phyloP scores from a whole-genome alignment of 2,329 filamentous ascomycete species.

The Phyllosticta capitalensis region DNA sequence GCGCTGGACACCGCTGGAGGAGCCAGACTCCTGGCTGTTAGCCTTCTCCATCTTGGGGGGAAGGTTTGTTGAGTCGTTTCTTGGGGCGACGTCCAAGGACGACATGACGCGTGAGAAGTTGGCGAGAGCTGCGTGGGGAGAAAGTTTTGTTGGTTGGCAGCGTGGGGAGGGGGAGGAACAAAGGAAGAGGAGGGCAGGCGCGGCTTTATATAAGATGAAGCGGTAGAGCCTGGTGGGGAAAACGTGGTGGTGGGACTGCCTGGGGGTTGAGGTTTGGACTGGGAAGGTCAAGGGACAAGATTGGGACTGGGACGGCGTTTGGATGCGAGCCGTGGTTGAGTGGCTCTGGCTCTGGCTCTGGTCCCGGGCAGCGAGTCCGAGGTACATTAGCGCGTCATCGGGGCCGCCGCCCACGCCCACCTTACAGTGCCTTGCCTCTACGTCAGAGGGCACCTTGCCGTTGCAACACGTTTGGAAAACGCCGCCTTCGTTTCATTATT shows the following conservation, averaged over 20 bases:
- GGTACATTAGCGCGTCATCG: background rate
- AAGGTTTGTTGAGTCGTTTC: background rate
- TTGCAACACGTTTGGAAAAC: background rate
- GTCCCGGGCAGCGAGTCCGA: too few species aligned
- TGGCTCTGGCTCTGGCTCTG: too few species aligned
- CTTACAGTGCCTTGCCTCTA: too few species aligned
- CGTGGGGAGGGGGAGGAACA: background rate
- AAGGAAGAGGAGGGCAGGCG: background rate
- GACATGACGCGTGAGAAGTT: background rate
- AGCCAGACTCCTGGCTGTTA: background rate
- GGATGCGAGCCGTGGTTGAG: background rate
- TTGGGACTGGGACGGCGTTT: background rate
- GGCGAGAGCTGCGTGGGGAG: background rate
- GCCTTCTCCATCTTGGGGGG: background rate
- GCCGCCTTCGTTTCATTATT: background rate
- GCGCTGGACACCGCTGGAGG: background rate
- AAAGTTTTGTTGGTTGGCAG: background rate
- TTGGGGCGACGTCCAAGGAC: background rate
- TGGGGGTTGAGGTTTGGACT: background rate
- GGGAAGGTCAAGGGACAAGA: too few species aligned
- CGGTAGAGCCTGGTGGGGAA: background rate
- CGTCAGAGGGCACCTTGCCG: background rate
- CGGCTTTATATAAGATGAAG: background rate
- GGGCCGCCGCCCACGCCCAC: too few species aligned
- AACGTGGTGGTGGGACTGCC: background rate